A percentile compares a stretch with the other conserved stretches of the same genome.
Conservation (phyloP, 257 asterid genomes). For the Rehmannia glutinosa region DNA sequence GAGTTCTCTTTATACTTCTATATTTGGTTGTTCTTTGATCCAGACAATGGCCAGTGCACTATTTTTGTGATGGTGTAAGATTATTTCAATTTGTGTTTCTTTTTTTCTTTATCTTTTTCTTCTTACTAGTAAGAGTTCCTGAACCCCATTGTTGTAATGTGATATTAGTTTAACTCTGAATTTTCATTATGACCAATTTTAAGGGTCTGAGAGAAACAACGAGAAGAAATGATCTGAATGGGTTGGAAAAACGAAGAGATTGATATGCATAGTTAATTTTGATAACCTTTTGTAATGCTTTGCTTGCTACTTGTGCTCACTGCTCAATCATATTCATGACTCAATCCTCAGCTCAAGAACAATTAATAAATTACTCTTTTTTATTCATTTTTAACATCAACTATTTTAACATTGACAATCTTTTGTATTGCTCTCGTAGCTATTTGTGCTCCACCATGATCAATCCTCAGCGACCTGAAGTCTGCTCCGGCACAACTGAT, state of each 20-base stretch:
- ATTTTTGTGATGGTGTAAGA: neutral
- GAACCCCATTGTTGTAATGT: neutral
- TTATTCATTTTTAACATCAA: no score
- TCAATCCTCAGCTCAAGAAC: neutral
- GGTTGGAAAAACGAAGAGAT: neutral
- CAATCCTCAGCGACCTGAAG: neutral
- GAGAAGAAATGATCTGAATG: neutral
- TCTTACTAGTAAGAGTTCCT: neutral
- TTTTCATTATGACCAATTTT: neutral
- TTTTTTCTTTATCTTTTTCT: no score
- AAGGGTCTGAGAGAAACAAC: neutral
- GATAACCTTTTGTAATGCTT: neutral
- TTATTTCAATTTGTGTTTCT: no score
- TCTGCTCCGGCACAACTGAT: neutral
- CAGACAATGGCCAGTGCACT: neutral
- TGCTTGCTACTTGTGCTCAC: neutral
- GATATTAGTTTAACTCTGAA: neutral
- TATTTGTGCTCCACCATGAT: neutral
- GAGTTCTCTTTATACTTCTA: neutral
- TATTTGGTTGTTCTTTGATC: neutral
- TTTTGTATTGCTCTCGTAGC: neutral
- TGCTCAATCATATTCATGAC: no score
- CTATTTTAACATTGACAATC: neutral
- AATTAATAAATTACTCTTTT: no score
- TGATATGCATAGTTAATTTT: neutral